Base-by-base conservation (phyloP, 2,329 filamentous ascomycete species). In the Claviceps sorghi region DNA sequence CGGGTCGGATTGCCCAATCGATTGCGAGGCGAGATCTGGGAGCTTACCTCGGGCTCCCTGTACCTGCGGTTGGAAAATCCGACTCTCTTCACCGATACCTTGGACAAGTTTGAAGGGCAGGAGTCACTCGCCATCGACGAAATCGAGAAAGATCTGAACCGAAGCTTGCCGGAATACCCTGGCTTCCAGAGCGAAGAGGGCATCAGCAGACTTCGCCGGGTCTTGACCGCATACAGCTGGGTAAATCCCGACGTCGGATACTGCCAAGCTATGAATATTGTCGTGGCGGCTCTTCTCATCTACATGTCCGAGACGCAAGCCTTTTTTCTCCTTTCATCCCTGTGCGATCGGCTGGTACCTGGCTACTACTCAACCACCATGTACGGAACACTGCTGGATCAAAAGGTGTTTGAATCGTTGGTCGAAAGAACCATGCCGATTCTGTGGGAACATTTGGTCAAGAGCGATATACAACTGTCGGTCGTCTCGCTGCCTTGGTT, bases 351-450 rank as follows among this genome's bases (percentile, higher is more conserved):
- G 47, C 75, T 98, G 2, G 79, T 97, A 3, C 93, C 93, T 0
- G 93, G 93, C 4, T 98, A 98, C 72, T 98, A 98, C 68, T 97
- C 91, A 5, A 94, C 86, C 19, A 98, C 94, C 58, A 98, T 98
- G 93, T 98, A 98, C 68, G 93, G 93, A 59, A 98, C 93, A 1
- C 75, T 98, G 5, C 78, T 98, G 41, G 93, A 98, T 63, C 93
- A 98, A 63, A 88, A 93, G 59, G 93, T 98, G 15, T 98, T 98
- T 61, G 93, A 98, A 69, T 94, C 87, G 2, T 75, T 98, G 4
- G 93, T 98, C n/a, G 93, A 98, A 67, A 93, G 88, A 71, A 98
- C 93, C 1, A 97, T 98, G 90, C 93, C 93, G 1, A 85, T 98
- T 54, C 78, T 98, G 17, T 98, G 93, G 90, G 91, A 97, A 22